Evolutionary conservation across 2,329 filamentous ascomycete genomes (phyloP).

Genomic region (Zopfia rhizophila): DNA sequence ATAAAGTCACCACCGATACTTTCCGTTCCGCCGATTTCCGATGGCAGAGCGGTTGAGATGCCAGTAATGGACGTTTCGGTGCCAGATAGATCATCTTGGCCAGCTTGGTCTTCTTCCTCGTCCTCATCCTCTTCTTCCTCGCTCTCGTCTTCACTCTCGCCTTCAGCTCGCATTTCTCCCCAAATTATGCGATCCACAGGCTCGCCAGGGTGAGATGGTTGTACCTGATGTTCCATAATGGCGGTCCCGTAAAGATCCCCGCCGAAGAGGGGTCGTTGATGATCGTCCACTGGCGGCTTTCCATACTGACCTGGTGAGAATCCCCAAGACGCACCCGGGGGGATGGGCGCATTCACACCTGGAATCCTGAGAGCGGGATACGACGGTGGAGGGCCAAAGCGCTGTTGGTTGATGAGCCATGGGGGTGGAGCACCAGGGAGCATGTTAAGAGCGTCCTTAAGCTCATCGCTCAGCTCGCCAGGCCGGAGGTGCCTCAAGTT

Average conservation of each 20-base stretch:
- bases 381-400: constrained; percentile 90
- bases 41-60: constrained; percentile 80
- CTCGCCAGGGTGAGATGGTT: constrained; percentile 68
- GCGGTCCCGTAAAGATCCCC: constrained; percentile 92
- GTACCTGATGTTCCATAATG: constrained; percentile 68
- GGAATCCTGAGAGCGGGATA: constrained; percentile 96
- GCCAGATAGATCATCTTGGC: constrained; percentile 64
- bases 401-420: constrained; percentile 97
- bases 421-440: constrained; percentile 91
- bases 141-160: constrained; percentile 75
- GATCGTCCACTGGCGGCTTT: constrained; percentile 93
- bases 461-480: constrained; percentile 86
- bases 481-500: constrained; percentile 90
- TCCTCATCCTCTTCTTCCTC: constrained; percentile 79
- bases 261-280: constrained; percentile 89
- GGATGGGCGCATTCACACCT: constrained; percentile 91
- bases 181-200: constrained; percentile 88
- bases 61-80: constrained; percentile 79
- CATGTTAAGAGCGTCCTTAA: constrained; percentile 94
- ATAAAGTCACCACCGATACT: constrained; percentile 89
- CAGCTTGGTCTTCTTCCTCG: constrained; percentile 71
- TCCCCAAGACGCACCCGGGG: constrained; percentile 89
- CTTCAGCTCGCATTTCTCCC: constrained; percentile 87
- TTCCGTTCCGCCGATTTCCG: constrained; percentile 79
- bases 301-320: constrained; percentile 96